A percentile compares a stretch with the other conserved stretches of the same genome.
Conservation (phyloP, 805 yeast genomes). For the Kodamaea fukazawae region DNA sequence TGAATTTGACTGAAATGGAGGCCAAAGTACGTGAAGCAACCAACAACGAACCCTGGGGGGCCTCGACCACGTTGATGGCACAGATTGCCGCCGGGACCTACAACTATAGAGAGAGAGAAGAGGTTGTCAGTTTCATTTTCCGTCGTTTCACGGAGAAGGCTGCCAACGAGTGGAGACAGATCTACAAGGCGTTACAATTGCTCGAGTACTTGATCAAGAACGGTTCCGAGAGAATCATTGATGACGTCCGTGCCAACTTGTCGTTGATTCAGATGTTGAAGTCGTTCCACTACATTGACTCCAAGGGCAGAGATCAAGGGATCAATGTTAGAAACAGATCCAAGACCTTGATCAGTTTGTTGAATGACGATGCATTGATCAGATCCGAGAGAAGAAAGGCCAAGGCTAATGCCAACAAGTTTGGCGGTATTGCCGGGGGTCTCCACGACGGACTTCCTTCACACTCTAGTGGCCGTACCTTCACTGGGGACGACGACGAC, state of each 20-base stretch:
- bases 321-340: conserved; percentile 91
- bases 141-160: conserved; percentile 93
- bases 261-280: conserved; percentile 83
- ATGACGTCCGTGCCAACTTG: conserved; percentile 84
- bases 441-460: conserved; percentile 52
- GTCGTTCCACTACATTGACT: conserved; percentile 89
- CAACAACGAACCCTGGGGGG: conserved; percentile 99
- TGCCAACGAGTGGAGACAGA: conserved; percentile 97
- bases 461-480: conserved; percentile 26
- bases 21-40: conserved; percentile 96
- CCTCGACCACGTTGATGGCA: conserved; percentile 86
- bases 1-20: conserved; percentile 95
- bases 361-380: conserved; percentile 73
- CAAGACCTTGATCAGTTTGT: conserved; percentile 64
- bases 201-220: conserved; percentile 87
- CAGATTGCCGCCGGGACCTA: conserved; percentile 94
- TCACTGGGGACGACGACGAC: conserved; percentile 48
- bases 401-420: conserved; percentile 79
- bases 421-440: conserved; percentile 66
- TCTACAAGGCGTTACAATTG: conserved; percentile 88
- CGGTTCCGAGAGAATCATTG: conserved; percentile 93
- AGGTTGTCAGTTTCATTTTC: conserved; percentile 70
- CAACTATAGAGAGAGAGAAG: conserved; percentile 78
- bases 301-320: conserved; percentile 94
- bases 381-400: conserved; percentile 88